Base-by-base conservation (phyloP, 2,329 filamentous ascomycete species). In the Aspergillus uvarum region DNA sequence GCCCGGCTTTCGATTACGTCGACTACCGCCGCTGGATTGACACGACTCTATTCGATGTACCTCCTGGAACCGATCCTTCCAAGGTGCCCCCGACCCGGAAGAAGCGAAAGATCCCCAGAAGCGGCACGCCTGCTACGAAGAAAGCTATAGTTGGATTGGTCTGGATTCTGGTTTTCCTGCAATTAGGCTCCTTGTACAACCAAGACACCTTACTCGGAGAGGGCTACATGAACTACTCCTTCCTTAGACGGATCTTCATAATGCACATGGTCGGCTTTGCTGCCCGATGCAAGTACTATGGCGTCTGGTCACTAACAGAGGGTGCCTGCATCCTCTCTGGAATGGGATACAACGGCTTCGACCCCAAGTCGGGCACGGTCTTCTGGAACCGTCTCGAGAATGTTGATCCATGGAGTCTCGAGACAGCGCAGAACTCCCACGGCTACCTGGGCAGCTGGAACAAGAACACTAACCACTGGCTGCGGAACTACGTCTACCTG, bases 381-480 rank as follows among this genome's bases (percentile, higher is more conserved):
- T 90, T 88, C 60, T 99, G 95, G 90, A 88, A 96, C 71, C 87
- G 94, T 29, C 81, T 98, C 19, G 89, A 91, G 68, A 99, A 99
- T 72, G 91, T 99, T 67, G 87, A 90, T 66, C 90, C 95, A 0
- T 89, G 87, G 83, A 87, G 85, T 2, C 90, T 99, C 29, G 95
- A 99, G 78, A 83, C 87, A 0, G 95, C 94, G 1, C 93, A 97
- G 77, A 99, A 98, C 74, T 90, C 91, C n/a, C 88, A 94, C 56
- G 92, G 87, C 1, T 98, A 95, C 70, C 83, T 99, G 3, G 94
- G 89, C 52, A 90, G 87, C 70, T 99, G 95, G 95, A 99, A 99
- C 76, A 96, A 97, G 80, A 98, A 98, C 77, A 99, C 95, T 12
- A 99, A 97, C 75, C 87, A 91, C 70, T 99, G 95, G 95, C 81